Percentiles rank a stretch among this genome's conserved stretches.
phyloP scores from a whole-genome alignment of 2,329 filamentous ascomycete genomes.

The Graphium sp. region DNA sequence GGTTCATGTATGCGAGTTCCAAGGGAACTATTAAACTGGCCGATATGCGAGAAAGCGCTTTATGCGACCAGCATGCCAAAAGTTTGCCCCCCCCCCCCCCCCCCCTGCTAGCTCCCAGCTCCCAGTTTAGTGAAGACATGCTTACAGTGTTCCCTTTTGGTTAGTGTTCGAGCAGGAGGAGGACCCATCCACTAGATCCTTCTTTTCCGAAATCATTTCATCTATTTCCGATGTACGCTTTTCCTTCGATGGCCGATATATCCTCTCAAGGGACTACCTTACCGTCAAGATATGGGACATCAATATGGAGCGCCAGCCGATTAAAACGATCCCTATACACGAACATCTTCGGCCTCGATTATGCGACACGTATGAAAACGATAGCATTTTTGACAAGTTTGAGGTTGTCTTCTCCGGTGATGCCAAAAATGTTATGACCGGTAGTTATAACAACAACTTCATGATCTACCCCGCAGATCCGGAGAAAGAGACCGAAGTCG shows the following conservation, averaged over 20 bases:
- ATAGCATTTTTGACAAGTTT: constrained; percentile 99
- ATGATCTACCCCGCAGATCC: constrained; percentile 99
- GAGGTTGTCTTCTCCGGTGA: constrained; percentile 98
- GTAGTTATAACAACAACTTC: constrained; percentile 99
- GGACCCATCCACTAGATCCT: constrained; percentile 88
- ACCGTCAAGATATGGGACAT: constrained; percentile 99
- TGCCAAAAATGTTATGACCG: constrained; percentile 98
- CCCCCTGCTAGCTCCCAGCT: not conserved
- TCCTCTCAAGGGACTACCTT: constrained; percentile 91
- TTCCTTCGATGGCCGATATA: constrained; percentile 90
- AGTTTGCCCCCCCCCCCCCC: constrained; percentile 29
- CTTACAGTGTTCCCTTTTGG: not conserved
- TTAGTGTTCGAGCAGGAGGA: constrained; percentile 98
- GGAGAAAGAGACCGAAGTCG: constrained; percentile 91
- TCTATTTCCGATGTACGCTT: constrained; percentile 98
- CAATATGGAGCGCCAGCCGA: constrained; percentile 92
- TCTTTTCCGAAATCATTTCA: constrained; percentile 99
- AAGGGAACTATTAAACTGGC: constrained; percentile 98
- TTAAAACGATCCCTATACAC: constrained; percentile 98
- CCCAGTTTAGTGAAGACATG: not conserved
- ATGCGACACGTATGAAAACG: constrained; percentile 98
- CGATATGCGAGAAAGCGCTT: constrained; percentile 91
- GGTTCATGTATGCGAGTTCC: constrained; percentile 99
- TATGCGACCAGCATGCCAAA: constrained; percentile 93
- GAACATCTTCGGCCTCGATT: constrained; percentile 87